Evolutionary conservation across 73 alveolate genomes (phyloP).

Genomic region (Blepharisma japonicum): DNA sequence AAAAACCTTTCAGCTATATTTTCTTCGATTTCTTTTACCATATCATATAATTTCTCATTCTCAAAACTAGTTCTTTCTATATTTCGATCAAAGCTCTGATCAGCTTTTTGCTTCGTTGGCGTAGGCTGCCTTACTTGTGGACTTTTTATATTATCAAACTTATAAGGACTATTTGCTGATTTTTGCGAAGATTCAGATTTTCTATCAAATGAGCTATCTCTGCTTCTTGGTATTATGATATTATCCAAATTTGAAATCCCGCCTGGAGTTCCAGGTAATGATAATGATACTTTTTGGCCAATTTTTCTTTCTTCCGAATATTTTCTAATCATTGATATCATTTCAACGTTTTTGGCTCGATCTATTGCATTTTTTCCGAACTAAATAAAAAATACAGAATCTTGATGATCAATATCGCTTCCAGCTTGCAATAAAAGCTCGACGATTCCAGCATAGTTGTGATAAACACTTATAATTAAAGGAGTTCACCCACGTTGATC

Average conservation of each 20-base stretch:
- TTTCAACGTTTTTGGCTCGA: slow-evolving; percentile 20
- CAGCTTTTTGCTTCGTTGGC: no score
- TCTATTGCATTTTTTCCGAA: slow-evolving; percentile 30
- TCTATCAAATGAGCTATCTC: not conserved
- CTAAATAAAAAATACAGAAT: slow-evolving; percentile 17
- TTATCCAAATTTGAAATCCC: not conserved
- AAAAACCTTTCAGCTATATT: no score
- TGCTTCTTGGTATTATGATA: not conserved
- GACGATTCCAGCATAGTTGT: not conserved
- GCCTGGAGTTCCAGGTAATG: not conserved
- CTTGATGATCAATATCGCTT: slow-evolving; percentile 13
- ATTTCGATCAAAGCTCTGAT: no score
- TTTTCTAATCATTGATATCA: not conserved
- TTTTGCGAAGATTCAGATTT: not conserved
- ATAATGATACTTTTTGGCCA: not conserved
- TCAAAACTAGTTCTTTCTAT: no score
- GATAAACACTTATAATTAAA: slow-evolving; percentile 35
- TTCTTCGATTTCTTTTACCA: no score
- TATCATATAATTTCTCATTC: no score
- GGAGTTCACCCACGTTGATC: slow-evolving; percentile 69
- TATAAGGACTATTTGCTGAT: not conserved
- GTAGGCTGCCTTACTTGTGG: no score
- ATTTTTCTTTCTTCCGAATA: not conserved
- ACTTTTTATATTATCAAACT: not conserved
- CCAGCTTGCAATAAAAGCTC: slow-evolving; percentile 12